These are phyloP conservation scores for Epichloe coenophiala DNA, from an alignment of 2,329 filamentous ascomycete species.

Conservation along the genomic window DNA sequence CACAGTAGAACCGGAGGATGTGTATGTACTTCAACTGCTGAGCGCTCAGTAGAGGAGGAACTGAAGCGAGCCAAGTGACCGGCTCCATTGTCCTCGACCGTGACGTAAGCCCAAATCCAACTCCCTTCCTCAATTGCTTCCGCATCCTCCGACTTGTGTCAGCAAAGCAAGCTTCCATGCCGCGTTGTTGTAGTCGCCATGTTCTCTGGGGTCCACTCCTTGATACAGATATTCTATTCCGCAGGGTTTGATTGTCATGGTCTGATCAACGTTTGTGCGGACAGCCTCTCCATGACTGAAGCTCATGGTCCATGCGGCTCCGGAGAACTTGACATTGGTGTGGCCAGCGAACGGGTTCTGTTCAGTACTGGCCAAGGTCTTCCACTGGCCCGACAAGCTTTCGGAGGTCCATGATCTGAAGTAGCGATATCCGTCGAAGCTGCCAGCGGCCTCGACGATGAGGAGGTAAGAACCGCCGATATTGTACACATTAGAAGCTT, in stretches of 20 bases:
- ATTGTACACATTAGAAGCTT: conserved; percentile 54
- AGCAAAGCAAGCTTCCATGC: neutral
- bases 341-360: conserved; percentile 49
- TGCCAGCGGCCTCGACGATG: conserved; percentile 51
- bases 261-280: conserved; percentile 44
- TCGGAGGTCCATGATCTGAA: conserved; percentile 54
- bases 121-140: neutral
- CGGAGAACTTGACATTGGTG: conserved; percentile 37
- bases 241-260: conserved; percentile 48
- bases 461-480: conserved; percentile 48
- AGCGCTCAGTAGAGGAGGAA: too few relatives aligned
- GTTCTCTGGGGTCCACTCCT: conserved; percentile 28
- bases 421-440: conserved; percentile 35
- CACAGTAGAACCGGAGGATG: too few relatives aligned
- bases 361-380: conserved; percentile 40
- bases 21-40: too few relatives aligned
- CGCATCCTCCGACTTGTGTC: neutral
- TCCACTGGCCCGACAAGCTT: conserved; percentile 44
- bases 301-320: conserved; percentile 48
- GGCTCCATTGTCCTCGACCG: too few relatives aligned
- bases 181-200: conserved; percentile 28
- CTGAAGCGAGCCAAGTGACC: too few relatives aligned
- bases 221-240: conserved; percentile 54
- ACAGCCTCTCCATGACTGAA: conserved; percentile 54
- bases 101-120: too few relatives aligned